phyloP scores from a whole-genome alignment of 805 yeast genomes.

The Pichia membranifaciens region DNA sequence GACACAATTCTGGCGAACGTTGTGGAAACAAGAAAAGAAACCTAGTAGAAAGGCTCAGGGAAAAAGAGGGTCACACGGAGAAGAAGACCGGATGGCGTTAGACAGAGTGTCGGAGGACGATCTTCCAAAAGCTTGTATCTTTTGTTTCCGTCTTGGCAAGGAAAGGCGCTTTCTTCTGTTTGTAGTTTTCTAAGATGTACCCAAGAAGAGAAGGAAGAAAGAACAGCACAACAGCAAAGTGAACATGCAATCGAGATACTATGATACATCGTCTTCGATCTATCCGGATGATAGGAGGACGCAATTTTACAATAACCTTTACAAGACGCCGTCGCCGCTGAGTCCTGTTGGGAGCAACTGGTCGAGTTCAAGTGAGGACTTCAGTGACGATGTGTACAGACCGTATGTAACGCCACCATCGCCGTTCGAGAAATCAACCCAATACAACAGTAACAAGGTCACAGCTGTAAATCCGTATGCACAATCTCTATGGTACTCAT shows the following conservation, averaged over 20 bases:
- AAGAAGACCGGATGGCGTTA: too few relatives aligned
- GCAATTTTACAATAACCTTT: neutral
- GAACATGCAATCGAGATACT: neutral
- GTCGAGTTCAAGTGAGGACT: neutral
- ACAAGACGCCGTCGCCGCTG: constrained; percentile 1
- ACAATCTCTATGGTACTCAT: constrained; percentile 35
- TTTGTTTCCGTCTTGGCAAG: too few relatives aligned
- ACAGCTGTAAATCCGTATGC: constrained; percentile 36
- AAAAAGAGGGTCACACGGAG: too few relatives aligned
- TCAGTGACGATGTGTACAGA: constrained; percentile 13
- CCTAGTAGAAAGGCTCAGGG: too few relatives aligned
- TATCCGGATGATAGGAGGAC: constrained; percentile 1
- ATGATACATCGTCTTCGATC: constrained; percentile 9
- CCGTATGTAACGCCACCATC: constrained; percentile 17
- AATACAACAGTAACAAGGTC: neutral
- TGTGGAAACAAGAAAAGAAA: neutral
- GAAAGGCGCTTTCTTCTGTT: neutral
- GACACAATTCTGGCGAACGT: neutral
- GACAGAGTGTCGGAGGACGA: too few relatives aligned
- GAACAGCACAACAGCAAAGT: neutral
- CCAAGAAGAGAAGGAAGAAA: neutral
- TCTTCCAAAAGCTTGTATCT: too few relatives aligned
- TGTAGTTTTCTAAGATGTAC: neutral
- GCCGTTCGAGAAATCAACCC: constrained; percentile 13
- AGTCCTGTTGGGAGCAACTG: too few relatives aligned